A percentile compares a stretch with the other conserved stretches of the same genome.
These are phyloP conservation scores for Picochlorum costavermella DNA, from an alignment of 139 green algal genomes.

Conservation along the genomic window DNA sequence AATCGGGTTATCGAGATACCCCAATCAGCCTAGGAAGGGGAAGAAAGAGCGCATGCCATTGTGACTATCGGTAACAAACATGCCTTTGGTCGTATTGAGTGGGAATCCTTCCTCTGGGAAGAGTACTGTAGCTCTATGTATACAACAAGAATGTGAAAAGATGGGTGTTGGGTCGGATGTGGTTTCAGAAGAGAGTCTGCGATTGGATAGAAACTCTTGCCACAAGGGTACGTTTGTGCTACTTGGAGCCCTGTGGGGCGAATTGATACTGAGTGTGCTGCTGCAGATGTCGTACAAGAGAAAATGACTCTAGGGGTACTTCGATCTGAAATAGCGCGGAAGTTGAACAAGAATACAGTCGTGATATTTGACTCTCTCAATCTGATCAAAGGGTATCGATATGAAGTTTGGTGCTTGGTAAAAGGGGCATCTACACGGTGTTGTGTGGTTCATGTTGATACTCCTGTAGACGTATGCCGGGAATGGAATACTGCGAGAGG, in stretches of 20 bases:
- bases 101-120: constrained; percentile 83
- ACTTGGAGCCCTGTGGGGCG: not conserved
- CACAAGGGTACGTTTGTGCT: constrained; percentile 53
- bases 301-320: constrained; percentile 73
- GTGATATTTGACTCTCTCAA: constrained; percentile 90
- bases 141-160: constrained; percentile 34
- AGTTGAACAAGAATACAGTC: constrained; percentile 16
- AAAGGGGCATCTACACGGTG: constrained; percentile 66
- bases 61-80: constrained; percentile 5
- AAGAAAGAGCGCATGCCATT: too few relatives aligned
- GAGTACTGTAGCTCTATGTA: constrained; percentile 34
- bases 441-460: constrained; percentile 81
- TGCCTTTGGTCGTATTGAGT: constrained; percentile 75
- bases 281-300: constrained; percentile 52
- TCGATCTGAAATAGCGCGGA: constrained; percentile 61
- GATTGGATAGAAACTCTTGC: constrained; percentile 47
- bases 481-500: constrained; percentile 56
- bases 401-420: constrained; percentile 92
- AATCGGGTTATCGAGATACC: too few relatives aligned
- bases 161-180: constrained; percentile 39
- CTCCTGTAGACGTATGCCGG: constrained; percentile 33
- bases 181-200: constrained; percentile 63
- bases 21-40: too few relatives aligned
- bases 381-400: constrained; percentile 83
- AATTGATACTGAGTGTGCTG: not conserved